Evolutionary conservation across 2,329 filamentous ascomycete species (phyloP).

Genomic region (Canariomyces notabilis): DNA sequence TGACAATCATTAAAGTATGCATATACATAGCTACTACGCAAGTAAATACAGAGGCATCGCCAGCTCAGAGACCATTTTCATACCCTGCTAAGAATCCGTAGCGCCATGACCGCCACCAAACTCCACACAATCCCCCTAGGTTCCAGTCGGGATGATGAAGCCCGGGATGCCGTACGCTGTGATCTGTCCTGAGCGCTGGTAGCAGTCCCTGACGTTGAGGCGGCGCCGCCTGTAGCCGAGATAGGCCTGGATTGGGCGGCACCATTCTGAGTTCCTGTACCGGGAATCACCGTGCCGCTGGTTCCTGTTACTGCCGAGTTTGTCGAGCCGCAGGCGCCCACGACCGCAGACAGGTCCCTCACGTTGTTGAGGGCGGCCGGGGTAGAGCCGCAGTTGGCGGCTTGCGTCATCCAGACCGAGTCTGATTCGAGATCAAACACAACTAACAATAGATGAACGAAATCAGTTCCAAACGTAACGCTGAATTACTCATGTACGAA

Average conservation of each 20-base stretch:
- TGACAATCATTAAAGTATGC: conserved; percentile 1
- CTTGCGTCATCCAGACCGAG: conserved; percentile 46
- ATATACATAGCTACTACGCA: too few species aligned
- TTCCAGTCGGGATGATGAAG: not conserved
- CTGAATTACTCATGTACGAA: not conserved
- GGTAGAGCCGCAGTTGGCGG: conserved; percentile 45
- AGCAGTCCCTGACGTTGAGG: not conserved
- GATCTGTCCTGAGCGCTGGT: not conserved
- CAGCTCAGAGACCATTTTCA: conserved; percentile 1
- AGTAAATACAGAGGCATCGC: conserved; percentile 1
- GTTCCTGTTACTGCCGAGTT: conserved; percentile 7
- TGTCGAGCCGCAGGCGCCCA: conserved; percentile 22
- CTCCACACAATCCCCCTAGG: not conserved
- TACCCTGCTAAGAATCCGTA: not conserved
- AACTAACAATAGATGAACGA: conserved; percentile 21
- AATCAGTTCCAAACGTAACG: not conserved
- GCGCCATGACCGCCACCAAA: not conserved
- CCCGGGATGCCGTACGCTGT: not conserved
- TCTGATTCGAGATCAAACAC: conserved; percentile 49
- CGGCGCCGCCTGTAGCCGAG: not conserved
- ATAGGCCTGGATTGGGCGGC: not conserved
- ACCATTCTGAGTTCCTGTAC: not conserved
- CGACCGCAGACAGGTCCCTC: conserved; percentile 26
- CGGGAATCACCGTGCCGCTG: conserved; percentile 5
- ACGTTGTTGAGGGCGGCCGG: conserved; percentile 36